Evolutionary conservation across 1,139 yeast species (phyloP), one percentile per base, ranked within the genome.

Genomic region (Kodamaea fungicola): DNA sequence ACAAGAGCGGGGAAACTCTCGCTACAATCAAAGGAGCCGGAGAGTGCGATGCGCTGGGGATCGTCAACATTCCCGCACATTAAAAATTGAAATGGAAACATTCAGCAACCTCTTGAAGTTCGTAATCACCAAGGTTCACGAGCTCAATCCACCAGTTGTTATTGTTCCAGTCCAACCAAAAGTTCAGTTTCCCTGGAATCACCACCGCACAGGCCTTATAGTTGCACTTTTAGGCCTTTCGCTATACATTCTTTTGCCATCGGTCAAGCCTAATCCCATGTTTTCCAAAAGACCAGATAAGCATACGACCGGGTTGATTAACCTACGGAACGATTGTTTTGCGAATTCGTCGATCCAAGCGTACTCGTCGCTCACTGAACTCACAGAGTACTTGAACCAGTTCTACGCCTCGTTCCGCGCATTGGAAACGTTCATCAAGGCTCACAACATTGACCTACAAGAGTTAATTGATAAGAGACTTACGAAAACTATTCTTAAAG

Each of bases 301-400:
- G 47, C 69, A 79, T 53, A 84, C 96, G 10, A 87, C 94, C 0
- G 97, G 97, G 2, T 66, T 90, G 33, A 71, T 82, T 47, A 92
- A 90, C 57, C 71, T 82, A 46, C 76, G 92, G 42, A 87, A 87
- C 51, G 96, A 89, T 56, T 90, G 97, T 59, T 90, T 87, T 62
- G 96, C 96, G 43, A 90, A 92, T 54, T 78, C 95, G n/a, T 82
- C 90, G 1, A 56, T 92, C 16, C 97, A 90, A 57, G 94, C 96
- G 0, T 74, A 90, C 43, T 80, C 88, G 10, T 66, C 95, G 0
- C 60, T 86, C 23, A 83, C 89, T 0, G 71, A 72, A 0, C 58
- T 89, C 36, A 78, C 81, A 24, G 69, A 64, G 10, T 89, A 87
- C 51, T 64, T 89, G 43, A 78, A 76, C 46, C 62, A 61, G 32